A percentile compares a stretch with the other conserved stretches of the same genome.
Evolutionary conservation across 306 rosid genomes (phyloP).

Genomic region (Rubus parviflorus): DNA sequence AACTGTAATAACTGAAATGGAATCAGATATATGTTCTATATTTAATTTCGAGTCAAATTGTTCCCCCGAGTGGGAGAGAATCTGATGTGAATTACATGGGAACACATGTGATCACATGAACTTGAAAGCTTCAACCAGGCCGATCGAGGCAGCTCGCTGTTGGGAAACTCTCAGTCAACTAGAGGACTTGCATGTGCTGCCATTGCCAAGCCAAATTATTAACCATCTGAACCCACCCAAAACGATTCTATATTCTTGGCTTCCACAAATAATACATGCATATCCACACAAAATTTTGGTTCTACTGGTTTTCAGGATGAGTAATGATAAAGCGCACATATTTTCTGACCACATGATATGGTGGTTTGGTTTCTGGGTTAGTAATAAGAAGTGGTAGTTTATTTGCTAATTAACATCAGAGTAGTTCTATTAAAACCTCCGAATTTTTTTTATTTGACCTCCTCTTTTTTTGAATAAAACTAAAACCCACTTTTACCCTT

Average conservation of each 20-base stretch:
- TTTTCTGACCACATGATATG: no score
- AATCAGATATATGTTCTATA: constrained; percentile 23
- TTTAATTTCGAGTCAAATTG: constrained; percentile 40
- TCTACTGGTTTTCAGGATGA: background rate
- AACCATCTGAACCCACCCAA: constrained; percentile 32
- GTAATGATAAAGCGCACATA: background rate
- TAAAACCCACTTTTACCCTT: no score
- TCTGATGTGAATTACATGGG: constrained; percentile 59
- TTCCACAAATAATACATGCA: background rate
- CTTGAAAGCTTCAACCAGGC: constrained; percentile 29
- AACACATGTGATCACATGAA: constrained; percentile 78
- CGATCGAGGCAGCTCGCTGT: constrained; percentile 32
- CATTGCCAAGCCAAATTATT: constrained; percentile 20
- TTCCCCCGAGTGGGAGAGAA: constrained; percentile 34
- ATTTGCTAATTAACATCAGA: no score
- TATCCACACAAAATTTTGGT: background rate
- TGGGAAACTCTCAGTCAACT: constrained; percentile 41
- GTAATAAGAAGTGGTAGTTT: no score
- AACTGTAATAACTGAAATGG: constrained; percentile 73
- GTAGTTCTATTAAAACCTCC: no score
- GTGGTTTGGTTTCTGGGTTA: no score
- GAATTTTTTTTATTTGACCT: no score
- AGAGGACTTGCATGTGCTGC: constrained; percentile 49
- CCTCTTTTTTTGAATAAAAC: no score
- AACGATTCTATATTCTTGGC: background rate